A percentile compares a stretch with the other conserved stretches of the same genome.
phyloP scores from a whole-genome alignment of 2,329 filamentous ascomycete species.

The Diaporthe sp. region DNA sequence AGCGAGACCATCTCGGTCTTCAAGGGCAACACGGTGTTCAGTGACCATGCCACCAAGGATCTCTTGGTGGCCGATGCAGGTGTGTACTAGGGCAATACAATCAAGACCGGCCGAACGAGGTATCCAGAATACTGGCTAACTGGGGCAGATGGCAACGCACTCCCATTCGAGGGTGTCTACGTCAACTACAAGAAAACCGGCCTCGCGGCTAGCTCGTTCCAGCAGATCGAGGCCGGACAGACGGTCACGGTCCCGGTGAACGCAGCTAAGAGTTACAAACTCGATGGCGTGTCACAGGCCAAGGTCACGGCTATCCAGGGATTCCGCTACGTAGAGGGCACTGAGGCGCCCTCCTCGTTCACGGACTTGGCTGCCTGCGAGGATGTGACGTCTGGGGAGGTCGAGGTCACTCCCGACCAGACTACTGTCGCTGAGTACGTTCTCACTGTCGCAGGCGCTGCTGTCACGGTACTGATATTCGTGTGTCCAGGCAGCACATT shows the following conservation, averaged over 20 bases:
- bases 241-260: constrained; percentile 41
- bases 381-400: constrained; percentile 33
- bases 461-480: neutral
- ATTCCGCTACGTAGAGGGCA: constrained; percentile 37
- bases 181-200: constrained; percentile 42
- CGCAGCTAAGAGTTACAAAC: constrained; percentile 39
- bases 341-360: constrained; percentile 30
- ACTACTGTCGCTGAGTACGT: constrained; percentile 36
- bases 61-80: constrained; percentile 39
- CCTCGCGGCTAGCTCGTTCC: constrained; percentile 35
- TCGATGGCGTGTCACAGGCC: constrained; percentile 34
- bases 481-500: constrained; percentile 29
- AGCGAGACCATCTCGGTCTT: constrained; percentile 39
- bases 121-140: neutral
- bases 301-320: constrained; percentile 40
- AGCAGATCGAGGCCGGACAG: constrained; percentile 39
- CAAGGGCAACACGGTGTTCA: constrained; percentile 43
- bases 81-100: neutral
- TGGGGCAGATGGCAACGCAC: constrained; percentile 36
- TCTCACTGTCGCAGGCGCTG: neutral
- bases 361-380: constrained; percentile 33
- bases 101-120: no score
- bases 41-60: constrained; percentile 41
- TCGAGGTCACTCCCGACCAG: constrained; percentile 39
- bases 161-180: constrained; percentile 40